phyloP scores from a whole-genome alignment of 306 rosid species.

The Luffa acutangula region DNA sequence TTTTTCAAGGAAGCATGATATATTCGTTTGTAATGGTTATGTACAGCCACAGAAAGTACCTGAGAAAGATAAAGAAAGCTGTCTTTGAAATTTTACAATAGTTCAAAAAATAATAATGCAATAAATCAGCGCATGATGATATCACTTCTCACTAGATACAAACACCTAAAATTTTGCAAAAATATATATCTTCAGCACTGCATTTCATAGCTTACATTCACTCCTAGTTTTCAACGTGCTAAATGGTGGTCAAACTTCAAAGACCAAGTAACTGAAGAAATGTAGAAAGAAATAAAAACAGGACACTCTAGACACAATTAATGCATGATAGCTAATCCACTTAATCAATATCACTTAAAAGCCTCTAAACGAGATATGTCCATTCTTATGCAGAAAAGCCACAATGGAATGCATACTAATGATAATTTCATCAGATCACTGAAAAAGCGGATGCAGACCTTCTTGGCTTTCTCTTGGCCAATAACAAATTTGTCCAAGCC shows the following conservation, averaged over 20 bases:
- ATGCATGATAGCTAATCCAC: neutral
- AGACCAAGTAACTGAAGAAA: neutral
- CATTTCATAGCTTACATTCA: neutral
- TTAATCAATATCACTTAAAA: neutral
- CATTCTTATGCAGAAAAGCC: neutral
- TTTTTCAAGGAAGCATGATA: conserved; percentile 56
- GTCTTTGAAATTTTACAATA: conserved; percentile 8
- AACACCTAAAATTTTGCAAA: neutral
- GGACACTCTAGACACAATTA: neutral
- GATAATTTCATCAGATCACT: neutral
- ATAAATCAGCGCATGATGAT: neutral
- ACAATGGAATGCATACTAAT: neutral
- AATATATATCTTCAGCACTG: neutral
- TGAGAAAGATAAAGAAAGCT: conserved; percentile 33
- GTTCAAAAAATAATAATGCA: neutral
- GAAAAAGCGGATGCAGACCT: conserved; percentile 26
- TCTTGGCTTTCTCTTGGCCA: conserved; percentile 86
- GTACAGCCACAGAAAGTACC: conserved; percentile 97
- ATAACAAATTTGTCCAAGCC: conserved; percentile 93
- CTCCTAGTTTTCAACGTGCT: neutral
- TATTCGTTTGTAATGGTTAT: conserved; percentile 93
- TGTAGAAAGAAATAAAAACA: neutral
- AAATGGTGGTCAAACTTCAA: neutral
- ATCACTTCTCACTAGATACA: neutral
- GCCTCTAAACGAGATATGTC: neutral